Conservation (phyloP, 805 yeast genomes). For the Myxozyma kluyveri region DNA sequence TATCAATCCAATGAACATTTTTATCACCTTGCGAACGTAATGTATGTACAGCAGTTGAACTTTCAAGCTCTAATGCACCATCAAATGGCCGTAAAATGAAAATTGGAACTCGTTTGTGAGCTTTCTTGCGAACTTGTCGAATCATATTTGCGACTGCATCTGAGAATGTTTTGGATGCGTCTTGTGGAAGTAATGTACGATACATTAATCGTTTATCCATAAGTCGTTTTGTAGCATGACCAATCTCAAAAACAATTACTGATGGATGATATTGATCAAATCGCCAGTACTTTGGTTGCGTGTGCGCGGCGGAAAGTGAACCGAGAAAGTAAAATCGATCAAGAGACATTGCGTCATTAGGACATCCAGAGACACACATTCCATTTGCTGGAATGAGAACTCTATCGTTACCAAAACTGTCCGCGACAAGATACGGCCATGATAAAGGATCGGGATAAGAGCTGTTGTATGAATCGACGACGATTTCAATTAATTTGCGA, state of each 20-base stretch:
- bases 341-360: constrained; percentile 11
- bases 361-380: constrained; percentile 21
- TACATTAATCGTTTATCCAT: constrained; percentile 18
- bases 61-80: constrained; percentile 26
- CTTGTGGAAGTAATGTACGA: constrained; percentile 22
- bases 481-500: constrained; percentile 15
- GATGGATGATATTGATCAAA: constrained; percentile 21
- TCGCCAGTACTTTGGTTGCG: constrained; percentile 23
- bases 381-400: constrained; percentile 13
- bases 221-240: constrained; percentile 18
- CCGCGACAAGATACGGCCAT: constrained; percentile 26
- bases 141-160: constrained; percentile 20
- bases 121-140: constrained; percentile 22
- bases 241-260: constrained; percentile 19
- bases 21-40: constrained; percentile 23
- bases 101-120: constrained; percentile 25
- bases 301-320: constrained; percentile 15
- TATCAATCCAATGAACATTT: constrained; percentile 27
- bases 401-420: constrained; percentile 11
- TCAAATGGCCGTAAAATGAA: constrained; percentile 22
- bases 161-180: constrained; percentile 24
- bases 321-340: constrained; percentile 26
- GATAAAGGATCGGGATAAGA: constrained; percentile 16
- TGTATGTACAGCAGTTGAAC: constrained; percentile 14
- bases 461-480: constrained; percentile 18